Evolutionary conservation across 2,329 filamentous ascomycete species (phyloP).

Genomic region (Epichloe festucae): DNA sequence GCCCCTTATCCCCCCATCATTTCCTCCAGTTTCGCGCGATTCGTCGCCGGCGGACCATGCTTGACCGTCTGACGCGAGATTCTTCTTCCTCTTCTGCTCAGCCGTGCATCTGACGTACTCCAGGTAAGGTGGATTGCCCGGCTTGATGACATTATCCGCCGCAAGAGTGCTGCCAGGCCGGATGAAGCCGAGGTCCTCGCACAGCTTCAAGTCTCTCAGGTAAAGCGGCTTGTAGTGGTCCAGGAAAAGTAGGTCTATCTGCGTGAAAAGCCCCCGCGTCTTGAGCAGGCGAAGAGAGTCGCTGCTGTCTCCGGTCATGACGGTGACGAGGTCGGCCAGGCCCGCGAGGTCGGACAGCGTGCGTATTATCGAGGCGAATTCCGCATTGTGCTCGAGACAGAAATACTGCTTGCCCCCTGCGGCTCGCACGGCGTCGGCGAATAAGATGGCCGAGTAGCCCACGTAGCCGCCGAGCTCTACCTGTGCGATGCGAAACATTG

Average conservation of each 20-base stretch:
- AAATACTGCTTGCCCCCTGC: conserved; percentile 54
- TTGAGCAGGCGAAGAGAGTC: conserved; percentile 50
- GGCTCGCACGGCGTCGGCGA: conserved; percentile 51
- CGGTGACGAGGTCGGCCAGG: conserved; percentile 54
- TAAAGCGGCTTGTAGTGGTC: conserved; percentile 75
- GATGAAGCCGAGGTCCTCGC: conserved; percentile 56
- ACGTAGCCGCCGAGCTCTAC: conserved; percentile 71
- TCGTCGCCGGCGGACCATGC: not conserved
- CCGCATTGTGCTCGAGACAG: conserved; percentile 60
- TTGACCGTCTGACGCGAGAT: conserved; percentile 34
- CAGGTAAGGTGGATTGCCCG: conserved; percentile 60
- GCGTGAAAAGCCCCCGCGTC: conserved; percentile 34
- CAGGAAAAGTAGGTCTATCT: conserved; percentile 62
- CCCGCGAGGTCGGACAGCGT: conserved; percentile 63
- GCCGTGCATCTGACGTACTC: conserved; percentile 56
- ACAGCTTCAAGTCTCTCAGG: conserved; percentile 60
- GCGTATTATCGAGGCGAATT: conserved; percentile 57
- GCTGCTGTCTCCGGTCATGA: conserved; percentile 57
- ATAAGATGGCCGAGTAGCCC: conserved; percentile 69
- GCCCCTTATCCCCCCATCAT: conserved; percentile 26
- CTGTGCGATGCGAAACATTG: not conserved
- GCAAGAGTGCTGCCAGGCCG: conserved; percentile 48
- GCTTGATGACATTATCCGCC: conserved; percentile 59
- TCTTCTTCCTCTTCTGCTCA: conserved; percentile 53
- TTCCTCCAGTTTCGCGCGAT: conserved; percentile 5